phyloP scores from a whole-genome alignment of 2,329 filamentous ascomycete genomes.

The Parastagonospora avenae region DNA sequence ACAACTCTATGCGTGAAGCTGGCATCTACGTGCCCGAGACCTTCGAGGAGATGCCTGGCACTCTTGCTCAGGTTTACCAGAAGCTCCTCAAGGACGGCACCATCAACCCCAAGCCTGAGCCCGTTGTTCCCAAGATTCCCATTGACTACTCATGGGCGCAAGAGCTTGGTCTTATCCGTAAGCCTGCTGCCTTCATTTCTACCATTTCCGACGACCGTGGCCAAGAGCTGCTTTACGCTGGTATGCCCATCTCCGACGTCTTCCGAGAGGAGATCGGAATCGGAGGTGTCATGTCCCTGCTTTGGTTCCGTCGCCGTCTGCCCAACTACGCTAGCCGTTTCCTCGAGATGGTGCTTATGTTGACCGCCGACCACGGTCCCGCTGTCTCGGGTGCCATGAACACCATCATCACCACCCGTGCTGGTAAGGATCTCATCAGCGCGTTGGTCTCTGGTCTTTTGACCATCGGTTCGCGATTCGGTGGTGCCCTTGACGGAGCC shows the following conservation, averaged over 20 bases:
- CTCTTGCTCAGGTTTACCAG: constrained; percentile 83
- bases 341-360: constrained; percentile 99
- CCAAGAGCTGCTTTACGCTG: constrained; percentile 97
- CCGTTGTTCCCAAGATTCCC: constrained; percentile 95
- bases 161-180: constrained; percentile 98
- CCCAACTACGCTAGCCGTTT: constrained; percentile 97
- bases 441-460: constrained; percentile 94
- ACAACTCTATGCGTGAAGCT: constrained; percentile 93
- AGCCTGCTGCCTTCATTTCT: constrained; percentile 99
- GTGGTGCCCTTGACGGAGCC: constrained; percentile 96
- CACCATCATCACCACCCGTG: constrained; percentile 99
- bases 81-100: constrained; percentile 83
- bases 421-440: constrained; percentile 97
- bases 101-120: constrained; percentile 86
- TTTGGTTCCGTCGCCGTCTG: constrained; percentile 99
- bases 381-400: constrained; percentile 99
- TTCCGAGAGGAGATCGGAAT: constrained; percentile 99
- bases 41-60: constrained; percentile 88
- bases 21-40: constrained; percentile 94
- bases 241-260: constrained; percentile 99
- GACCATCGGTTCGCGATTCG: constrained; percentile 97
- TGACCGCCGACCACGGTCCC: constrained; percentile 98
- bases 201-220: constrained; percentile 99
- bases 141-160: constrained; percentile 99
- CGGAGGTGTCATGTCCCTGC: constrained; percentile 98